Evolutionary conservation across 75 land plant species (phyloP).

Genomic region (Sequoiadendron giganteum): DNA sequence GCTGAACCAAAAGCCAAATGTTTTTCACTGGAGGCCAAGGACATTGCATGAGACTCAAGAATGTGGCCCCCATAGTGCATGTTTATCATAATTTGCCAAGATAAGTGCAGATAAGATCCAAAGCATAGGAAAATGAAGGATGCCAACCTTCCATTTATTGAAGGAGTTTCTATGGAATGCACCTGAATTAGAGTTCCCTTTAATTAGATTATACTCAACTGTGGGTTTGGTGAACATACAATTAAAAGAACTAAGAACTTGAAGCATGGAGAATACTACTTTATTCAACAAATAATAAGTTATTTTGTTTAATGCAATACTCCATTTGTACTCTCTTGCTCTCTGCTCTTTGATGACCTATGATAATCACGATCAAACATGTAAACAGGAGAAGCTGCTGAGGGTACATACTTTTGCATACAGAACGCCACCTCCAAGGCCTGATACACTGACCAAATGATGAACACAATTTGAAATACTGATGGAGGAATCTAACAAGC

Average conservation of each 20-base stretch:
- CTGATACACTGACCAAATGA: conserved; percentile 74
- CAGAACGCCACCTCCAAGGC: conserved; percentile 65
- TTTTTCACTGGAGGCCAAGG: no score
- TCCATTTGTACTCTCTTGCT: background rate
- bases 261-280: background rate
- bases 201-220: background rate
- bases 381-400: background rate
- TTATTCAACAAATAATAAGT: background rate
- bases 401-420: conserved; percentile 42
- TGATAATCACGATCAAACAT: background rate
- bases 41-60: no score
- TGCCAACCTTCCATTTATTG: no score
- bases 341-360: background rate
- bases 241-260: background rate
- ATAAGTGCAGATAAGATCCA: no score
- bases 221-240: background rate
- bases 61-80: no score
- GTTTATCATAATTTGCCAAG: no score
- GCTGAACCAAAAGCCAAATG: no score
- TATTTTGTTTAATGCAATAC: background rate
- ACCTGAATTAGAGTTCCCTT: background rate
- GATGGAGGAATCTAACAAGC: conserved; percentile 47
- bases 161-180: no score
- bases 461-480: conserved; percentile 57
- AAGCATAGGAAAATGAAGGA: no score